Evolutionary conservation across 768 basidiomycete genomes (phyloP).

Genomic region (Boletus vinaceobasis): DNA sequence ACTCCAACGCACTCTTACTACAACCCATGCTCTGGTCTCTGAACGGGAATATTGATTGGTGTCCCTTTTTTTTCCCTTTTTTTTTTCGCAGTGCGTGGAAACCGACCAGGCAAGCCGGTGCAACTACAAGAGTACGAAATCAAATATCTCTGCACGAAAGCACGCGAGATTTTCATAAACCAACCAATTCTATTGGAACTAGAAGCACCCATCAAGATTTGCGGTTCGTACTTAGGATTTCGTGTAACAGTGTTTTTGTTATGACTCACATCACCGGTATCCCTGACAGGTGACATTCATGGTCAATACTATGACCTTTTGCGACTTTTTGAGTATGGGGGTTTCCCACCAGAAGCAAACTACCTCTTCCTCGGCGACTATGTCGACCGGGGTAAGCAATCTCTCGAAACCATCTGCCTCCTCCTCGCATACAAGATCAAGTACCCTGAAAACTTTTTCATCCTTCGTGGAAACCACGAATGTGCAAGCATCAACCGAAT

Average conservation of each 20-base stretch:
- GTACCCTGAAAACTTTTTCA: slow-evolving; percentile 99
- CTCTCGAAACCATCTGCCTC: slow-evolving; percentile 98
- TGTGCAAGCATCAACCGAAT: slow-evolving; percentile 99
- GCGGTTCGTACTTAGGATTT: slow-evolving; percentile 58
- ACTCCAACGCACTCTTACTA: not conserved
- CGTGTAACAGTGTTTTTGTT: slow-evolving; percentile 2
- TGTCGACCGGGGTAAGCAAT: slow-evolving; percentile 98
- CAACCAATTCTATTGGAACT: slow-evolving; percentile 97
- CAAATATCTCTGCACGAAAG: slow-evolving; percentile 98
- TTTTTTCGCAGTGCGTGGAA: slow-evolving; percentile 77
- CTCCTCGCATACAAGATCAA: slow-evolving; percentile 99
- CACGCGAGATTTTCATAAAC: slow-evolving; percentile 98
- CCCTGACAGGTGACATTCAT: slow-evolving; percentile 84
- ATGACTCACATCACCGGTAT: slow-evolving; percentile 24
- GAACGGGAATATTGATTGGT: slow-evolving; percentile 17
- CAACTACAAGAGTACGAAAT: slow-evolving; percentile 99
- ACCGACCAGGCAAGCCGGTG: slow-evolving; percentile 97
- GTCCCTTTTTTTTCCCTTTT: slow-evolving; percentile 5
- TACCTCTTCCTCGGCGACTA: slow-evolving; percentile 99
- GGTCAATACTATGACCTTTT: slow-evolving; percentile 99
- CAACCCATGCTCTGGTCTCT: not conserved
- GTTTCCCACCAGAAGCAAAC: slow-evolving; percentile 99
- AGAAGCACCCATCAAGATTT: slow-evolving; percentile 99
- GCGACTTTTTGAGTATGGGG: slow-evolving; percentile 97
- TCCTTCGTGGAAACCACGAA: slow-evolving; percentile 97